Evolutionary conservation across 108 stramenopile species (phyloP), one percentile per base, ranked within the genome.

Genomic region (Cyclostephanos invisitatus): DNA sequence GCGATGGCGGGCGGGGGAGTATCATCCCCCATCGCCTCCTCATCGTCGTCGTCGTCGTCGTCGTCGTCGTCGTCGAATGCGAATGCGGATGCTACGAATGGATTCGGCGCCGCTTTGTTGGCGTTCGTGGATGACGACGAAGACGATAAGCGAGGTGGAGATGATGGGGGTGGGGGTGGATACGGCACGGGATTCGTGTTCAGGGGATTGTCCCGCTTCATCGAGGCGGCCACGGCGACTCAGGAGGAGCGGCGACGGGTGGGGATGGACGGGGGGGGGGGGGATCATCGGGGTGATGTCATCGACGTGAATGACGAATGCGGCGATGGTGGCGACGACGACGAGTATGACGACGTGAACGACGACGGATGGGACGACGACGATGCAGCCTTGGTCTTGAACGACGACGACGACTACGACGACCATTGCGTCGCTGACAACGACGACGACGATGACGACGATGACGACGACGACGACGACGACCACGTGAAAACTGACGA

Each of bases 121-220:
- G 77, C 77, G 38, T 72, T 65, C 60, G 50, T 78, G 35, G 77
- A 78, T 35, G 46, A 60, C 32, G 63, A 72, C 28, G 67, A 65
- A 0, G 58, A 49, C 12, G 58, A 36, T 9, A 14, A 29, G 11
- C 3, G 15, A 67, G 40, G 40, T 8, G 40, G 40, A 8, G 54
- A 56, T 15, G 32, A 22, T 17, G 49, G n/a, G 66, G 18, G 15
- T 32, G 17, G 32, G 25, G 63, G 64, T 28, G 72, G 78, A 15
- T 80, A 73, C 63, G 78, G 78, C 17, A 53, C 59, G 46, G 78
- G 78, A 21, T 80, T 80, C 53, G 78, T 80, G 14, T 68, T 80
- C 67, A 80, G 68, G 78, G 78, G 78, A 28, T 40, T 80, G 20
- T 62, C 71, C 5, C 64, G 78, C 5, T 80, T 80, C 38, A 67